Conservation (phyloP, 2,329 filamentous ascomycete genomes). For the Venturia aucupariae region DNA sequence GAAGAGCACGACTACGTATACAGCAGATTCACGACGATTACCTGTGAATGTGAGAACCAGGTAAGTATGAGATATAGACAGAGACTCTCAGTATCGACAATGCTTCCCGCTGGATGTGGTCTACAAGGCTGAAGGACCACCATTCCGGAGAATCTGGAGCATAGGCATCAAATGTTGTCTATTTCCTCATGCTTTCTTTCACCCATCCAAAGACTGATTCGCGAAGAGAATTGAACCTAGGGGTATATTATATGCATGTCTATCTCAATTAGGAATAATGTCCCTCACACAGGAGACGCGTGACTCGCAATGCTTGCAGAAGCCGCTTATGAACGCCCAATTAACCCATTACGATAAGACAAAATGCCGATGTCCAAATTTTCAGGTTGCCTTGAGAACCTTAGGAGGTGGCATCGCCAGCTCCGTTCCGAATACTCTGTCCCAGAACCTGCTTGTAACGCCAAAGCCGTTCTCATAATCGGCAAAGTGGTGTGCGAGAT, state of each 20-base stretch:
- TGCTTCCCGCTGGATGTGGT: too few relatives aligned
- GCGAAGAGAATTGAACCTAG: neutral
- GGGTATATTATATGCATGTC: neutral
- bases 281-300: neutral
- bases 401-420: constrained; percentile 45
- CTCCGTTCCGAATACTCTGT: constrained; percentile 83
- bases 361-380: too few relatives aligned
- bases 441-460: constrained; percentile 95
- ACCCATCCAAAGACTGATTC: neutral
- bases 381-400: constrained; percentile 35
- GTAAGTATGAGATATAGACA: too few relatives aligned
- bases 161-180: too few relatives aligned
- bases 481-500: constrained; percentile 93
- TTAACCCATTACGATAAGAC: neutral
- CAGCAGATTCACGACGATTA: too few relatives aligned
- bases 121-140: too few relatives aligned
- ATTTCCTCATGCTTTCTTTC: too few relatives aligned
- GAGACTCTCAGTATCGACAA: too few relatives aligned
- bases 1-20: neutral
- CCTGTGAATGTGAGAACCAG: too few relatives aligned
- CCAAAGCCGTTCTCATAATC: constrained; percentile 98
- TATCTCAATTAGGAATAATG: neutral
- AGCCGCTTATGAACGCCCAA: neutral
- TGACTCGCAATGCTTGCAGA: neutral
- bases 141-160: too few relatives aligned